phyloP scores from a whole-genome alignment of 176 grass and related monocot genomes.

The Oryza meridionalis region DNA sequence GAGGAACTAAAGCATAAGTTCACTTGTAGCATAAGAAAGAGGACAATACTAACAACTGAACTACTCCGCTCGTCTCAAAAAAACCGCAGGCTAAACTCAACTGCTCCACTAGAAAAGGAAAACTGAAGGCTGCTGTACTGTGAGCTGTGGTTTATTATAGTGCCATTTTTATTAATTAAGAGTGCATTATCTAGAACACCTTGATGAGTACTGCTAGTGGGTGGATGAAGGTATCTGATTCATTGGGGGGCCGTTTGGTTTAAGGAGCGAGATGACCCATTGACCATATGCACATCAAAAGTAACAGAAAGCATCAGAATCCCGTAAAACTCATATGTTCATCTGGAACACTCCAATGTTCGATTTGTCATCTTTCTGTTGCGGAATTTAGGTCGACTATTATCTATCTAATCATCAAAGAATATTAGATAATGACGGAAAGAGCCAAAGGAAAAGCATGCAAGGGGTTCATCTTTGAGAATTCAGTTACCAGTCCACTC shows the following conservation, averaged over 20 bases:
- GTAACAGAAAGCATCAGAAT: neutral
- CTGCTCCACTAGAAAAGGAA: too few relatives aligned
- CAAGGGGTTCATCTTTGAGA: neutral
- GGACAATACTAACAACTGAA: too few relatives aligned
- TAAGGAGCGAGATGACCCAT: neutral
- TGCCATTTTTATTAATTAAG: neutral
- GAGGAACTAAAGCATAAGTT: too few relatives aligned
- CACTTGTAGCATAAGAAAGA: too few relatives aligned
- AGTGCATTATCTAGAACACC: neutral
- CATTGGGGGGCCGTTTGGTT: neutral
- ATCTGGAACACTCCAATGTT: neutral
- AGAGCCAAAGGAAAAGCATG: neutral
- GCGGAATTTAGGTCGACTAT: neutral
- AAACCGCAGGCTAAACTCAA: neutral
- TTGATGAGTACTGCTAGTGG: neutral
- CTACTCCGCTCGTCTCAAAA: neutral
- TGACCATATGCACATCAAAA: neutral
- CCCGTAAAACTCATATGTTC: neutral
- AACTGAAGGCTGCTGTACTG: too few relatives aligned
- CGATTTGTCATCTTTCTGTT: neutral
- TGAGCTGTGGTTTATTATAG: too few relatives aligned
- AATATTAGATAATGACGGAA: neutral
- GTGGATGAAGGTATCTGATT: neutral
- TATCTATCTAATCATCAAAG: neutral
- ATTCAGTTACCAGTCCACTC: neutral